Percentiles rank a stretch among this genome's conserved stretches.
These are phyloP conservation scores for Spathaspora sp. DNA, from an alignment of 1,139 yeast genomes.

Conservation along the genomic window DNA sequence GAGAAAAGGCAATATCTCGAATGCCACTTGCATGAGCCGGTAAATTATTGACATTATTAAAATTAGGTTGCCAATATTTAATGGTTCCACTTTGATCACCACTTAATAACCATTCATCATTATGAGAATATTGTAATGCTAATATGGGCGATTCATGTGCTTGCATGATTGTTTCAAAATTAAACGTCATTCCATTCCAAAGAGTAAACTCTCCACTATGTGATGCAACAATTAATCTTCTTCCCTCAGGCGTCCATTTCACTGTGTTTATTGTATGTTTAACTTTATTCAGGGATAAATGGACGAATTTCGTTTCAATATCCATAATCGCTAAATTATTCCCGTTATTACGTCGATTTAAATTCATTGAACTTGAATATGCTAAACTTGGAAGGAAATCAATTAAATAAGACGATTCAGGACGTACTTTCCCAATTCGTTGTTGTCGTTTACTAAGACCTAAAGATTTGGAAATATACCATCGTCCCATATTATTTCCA, in stretches of 20 bases:
- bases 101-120: conserved; percentile 90
- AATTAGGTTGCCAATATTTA: conserved; percentile 97
- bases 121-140: conserved; percentile 77
- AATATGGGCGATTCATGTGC: conserved; percentile 94
- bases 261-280: conserved; percentile 89
- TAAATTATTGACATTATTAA: conserved; percentile 88
- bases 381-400: conserved; percentile 74
- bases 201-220: conserved; percentile 94
- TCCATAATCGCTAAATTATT: conserved; percentile 53
- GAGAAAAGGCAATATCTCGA: conserved; percentile 85
- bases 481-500: conserved; percentile 78
- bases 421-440: conserved; percentile 62
- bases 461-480: conserved; percentile 60
- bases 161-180: conserved; percentile 96
- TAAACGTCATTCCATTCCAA: conserved; percentile 96
- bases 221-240: conserved; percentile 85
- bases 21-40: conserved; percentile 80
- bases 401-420: conserved; percentile 73
- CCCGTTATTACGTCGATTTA: conserved; percentile 26
- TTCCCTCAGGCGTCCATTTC: conserved; percentile 96
- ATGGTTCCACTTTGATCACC: conserved; percentile 92
- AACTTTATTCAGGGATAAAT: conserved; percentile 86
- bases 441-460: conserved; percentile 42
- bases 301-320: conserved; percentile 80
- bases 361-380: conserved; percentile 34